These are phyloP conservation scores for Fomitopsis pinicola DNA, from an alignment of 1,284 basidiomycete species.

Conservation along the genomic window DNA sequence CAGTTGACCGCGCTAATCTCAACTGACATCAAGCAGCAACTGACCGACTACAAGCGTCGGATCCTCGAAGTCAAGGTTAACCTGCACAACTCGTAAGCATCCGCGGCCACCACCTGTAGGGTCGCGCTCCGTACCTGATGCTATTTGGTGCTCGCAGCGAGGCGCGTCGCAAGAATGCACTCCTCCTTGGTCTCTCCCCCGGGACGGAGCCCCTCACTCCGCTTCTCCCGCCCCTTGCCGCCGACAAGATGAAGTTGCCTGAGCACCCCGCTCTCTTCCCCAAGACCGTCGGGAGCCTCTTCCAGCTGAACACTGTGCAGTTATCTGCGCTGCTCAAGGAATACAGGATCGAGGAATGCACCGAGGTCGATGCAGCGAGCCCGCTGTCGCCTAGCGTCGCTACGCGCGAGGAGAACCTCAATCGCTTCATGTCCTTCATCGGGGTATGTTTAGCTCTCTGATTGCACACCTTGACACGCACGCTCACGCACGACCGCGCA, in stretches of 20 bases:
- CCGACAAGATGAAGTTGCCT: constrained; percentile 30
- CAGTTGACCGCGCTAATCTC: constrained; percentile 44
- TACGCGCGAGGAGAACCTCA: constrained; percentile 35
- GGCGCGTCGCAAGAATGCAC: constrained; percentile 44
- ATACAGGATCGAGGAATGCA: background rate
- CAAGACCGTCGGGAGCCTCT: background rate
- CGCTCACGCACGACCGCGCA: background rate
- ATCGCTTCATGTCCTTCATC: constrained; percentile 42
- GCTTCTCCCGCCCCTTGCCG: constrained; percentile 40
- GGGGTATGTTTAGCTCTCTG: constrained; percentile 33
- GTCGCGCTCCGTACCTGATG: background rate
- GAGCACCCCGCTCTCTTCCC: constrained; percentile 20
- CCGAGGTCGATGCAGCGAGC: background rate
- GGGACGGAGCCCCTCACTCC: constrained; percentile 40
- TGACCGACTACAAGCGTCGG: constrained; percentile 27
- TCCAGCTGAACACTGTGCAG: background rate
- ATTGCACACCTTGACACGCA: background rate
- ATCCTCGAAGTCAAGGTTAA: constrained; percentile 35
- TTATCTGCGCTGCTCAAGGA: background rate
- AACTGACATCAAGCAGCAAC: constrained; percentile 36
- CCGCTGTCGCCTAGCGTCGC: constrained; percentile 30
- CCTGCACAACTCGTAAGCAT: constrained; percentile 45
- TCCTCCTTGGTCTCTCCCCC: constrained; percentile 24
- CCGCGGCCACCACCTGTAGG: background rate
- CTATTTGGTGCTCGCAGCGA: constrained; percentile 31